Evolutionary conservation across 495 filamentous ascomycete genomes (phyloP).

Genomic region (Aspergillus heteromorphus): DNA sequence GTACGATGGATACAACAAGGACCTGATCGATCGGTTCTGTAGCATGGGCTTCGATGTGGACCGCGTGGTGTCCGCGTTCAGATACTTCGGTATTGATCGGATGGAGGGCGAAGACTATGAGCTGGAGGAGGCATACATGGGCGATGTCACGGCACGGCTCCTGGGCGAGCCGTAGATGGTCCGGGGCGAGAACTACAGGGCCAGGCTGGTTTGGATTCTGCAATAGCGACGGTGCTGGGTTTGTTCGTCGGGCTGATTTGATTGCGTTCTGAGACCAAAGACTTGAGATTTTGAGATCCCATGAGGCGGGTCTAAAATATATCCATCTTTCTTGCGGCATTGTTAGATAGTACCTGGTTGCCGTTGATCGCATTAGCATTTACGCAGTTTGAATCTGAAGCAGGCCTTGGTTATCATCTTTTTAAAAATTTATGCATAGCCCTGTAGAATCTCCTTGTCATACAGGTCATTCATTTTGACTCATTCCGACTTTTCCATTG

Average conservation of each 20-base stretch:
- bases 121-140: conserved; percentile 80
- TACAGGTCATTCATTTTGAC: too few species aligned
- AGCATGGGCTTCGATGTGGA: conserved; percentile 94
- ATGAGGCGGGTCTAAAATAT: conserved; percentile 1
- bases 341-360: not conserved
- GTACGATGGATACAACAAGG: conserved; percentile 85
- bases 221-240: conserved; percentile 18
- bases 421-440: not conserved
- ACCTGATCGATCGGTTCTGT: conserved; percentile 81
- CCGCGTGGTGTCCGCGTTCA: conserved; percentile 78
- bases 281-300: conserved; percentile 3
- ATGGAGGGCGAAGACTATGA: conserved; percentile 75
- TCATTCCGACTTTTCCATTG: too few species aligned
- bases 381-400: not conserved
- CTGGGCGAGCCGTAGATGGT: conserved; percentile 62
- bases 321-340: conserved; percentile 1
- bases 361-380: not conserved
- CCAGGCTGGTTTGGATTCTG: not conserved
- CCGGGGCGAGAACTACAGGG: conserved; percentile 1
- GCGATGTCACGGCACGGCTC: conserved; percentile 79
- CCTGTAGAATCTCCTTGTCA: too few species aligned
- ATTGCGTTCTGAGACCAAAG: conserved; percentile 1
- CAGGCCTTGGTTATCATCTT: not conserved
- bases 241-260: conserved; percentile 9
- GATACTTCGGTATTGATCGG: conserved; percentile 72